These are phyloP conservation scores for Helichrysum umbraculigerum DNA, from an alignment of 129 eudicot genomes.

Conservation along the genomic window DNA sequence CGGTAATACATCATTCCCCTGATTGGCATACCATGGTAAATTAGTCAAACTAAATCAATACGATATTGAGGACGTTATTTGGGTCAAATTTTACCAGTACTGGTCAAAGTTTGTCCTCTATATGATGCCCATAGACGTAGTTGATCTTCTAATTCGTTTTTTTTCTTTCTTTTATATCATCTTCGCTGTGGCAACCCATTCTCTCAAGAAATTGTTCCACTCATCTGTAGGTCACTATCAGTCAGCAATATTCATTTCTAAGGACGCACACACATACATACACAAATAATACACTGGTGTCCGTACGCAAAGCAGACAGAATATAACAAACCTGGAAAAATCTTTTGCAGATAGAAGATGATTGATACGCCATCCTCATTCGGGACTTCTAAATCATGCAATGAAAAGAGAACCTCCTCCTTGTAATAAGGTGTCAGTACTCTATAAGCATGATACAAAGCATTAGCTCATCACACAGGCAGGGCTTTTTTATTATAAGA, in stretches of 20 bases:
- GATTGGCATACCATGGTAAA: too few species aligned
- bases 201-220: conserved; percentile 95
- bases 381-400: conserved; percentile 77
- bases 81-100: too few species aligned
- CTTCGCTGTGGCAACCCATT: conserved; percentile 52
- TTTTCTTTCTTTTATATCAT: conserved; percentile 61
- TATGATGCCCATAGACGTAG: conserved; percentile 95
- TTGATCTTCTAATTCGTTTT: conserved; percentile 74
- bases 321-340: conserved; percentile 79
- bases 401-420: conserved; percentile 94
- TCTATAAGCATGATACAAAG: neutral
- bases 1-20: too few species aligned
- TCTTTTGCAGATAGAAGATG: conserved; percentile 92
- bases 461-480: conserved; percentile 6
- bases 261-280: neutral
- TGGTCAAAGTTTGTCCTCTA: too few species aligned
- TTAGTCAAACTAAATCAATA: too few species aligned
- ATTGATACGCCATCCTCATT: conserved; percentile 98
- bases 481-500: neutral
- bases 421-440: too few species aligned
- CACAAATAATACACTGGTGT: conserved; percentile 9
- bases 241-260: conserved; percentile 11
- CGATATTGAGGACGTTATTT: too few species aligned
- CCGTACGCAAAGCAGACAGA: conserved; percentile 3
- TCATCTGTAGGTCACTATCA: conserved; percentile 51